Conservation (phyloP, 202 grass and related monocot species). For the Sporobolus alterniflorus region DNA sequence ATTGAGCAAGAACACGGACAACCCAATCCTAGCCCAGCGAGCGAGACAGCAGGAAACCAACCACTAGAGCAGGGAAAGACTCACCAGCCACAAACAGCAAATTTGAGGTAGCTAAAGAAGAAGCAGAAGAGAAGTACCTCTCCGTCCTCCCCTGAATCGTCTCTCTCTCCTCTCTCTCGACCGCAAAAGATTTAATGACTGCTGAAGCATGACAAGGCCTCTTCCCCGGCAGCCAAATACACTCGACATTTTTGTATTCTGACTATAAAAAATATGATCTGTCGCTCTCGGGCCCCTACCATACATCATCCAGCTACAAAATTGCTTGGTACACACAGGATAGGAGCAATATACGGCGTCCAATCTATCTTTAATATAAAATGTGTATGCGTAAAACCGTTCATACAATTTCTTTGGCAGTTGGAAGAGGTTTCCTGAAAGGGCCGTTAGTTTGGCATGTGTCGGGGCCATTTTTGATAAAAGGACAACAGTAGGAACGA, state of each 20-base stretch:
- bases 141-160: conserved; percentile 14
- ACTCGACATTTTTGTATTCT: not conserved
- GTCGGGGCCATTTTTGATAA: not conserved
- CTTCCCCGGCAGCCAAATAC: conserved; percentile 15
- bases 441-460: not conserved
- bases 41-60: not conserved
- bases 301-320: not conserved
- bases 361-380: not conserved
- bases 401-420: not conserved
- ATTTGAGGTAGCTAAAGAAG: not conserved
- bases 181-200: not conserved
- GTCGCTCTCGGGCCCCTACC: conserved; percentile 2
- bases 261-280: conserved; percentile 15
- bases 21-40: not conserved
- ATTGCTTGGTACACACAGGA: conserved; percentile 17
- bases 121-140: conserved; percentile 35
- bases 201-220: not conserved
- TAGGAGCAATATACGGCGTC: not conserved
- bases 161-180: not conserved
- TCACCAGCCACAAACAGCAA: conserved; percentile 5
- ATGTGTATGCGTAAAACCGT: not conserved
- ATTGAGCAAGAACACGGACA: conserved; percentile 21
- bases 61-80: conserved; percentile 12
- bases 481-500: not conserved
- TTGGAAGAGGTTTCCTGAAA: not conserved